Conservation (phyloP, 2,329 filamentous ascomycete species). For the Cladosporium sp. region DNA sequence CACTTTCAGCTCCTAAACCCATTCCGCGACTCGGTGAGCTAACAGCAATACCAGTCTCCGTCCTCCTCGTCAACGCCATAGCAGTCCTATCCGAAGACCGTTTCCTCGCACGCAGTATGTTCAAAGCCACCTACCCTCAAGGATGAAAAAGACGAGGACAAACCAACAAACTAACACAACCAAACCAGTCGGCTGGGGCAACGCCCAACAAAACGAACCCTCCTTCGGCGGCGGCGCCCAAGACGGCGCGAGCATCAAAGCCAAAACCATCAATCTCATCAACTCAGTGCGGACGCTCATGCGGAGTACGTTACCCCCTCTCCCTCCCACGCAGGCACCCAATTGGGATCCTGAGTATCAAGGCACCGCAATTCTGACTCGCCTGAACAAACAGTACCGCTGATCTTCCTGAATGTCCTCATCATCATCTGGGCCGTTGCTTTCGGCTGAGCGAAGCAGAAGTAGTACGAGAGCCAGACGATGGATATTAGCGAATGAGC, state of each 20-base stretch:
- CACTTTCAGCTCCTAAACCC: too few species aligned
- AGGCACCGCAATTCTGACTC: too few species aligned
- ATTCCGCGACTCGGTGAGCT: too few species aligned
- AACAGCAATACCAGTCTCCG: constrained; percentile 62
- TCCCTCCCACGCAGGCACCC: background rate
- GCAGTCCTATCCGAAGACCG: constrained; percentile 92
- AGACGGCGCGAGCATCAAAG: constrained; percentile 74
- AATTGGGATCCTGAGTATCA: too few species aligned
- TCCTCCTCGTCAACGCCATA: constrained; percentile 90
- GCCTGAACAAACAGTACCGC: constrained; percentile 66
- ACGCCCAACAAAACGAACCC: constrained; percentile 55
- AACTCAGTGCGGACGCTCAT: constrained; percentile 86
- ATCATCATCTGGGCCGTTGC: constrained; percentile 62
- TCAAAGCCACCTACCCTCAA: background rate
- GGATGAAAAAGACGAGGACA: constrained; percentile 1
- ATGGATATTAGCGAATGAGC: too few species aligned
- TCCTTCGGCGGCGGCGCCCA: constrained; percentile 70
- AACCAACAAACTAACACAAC: background rate
- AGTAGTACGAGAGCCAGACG: too few species aligned
- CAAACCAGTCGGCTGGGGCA: constrained; percentile 71
- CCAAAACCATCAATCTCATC: constrained; percentile 83
- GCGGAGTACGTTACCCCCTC: constrained; percentile 64
- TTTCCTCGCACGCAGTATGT: constrained; percentile 75
- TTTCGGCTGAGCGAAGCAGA: constrained; percentile 26
- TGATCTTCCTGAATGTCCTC: constrained; percentile 76